Conservation (phyloP, 2,329 filamentous ascomycete species). For the Mycosphaerella sp. region DNA sequence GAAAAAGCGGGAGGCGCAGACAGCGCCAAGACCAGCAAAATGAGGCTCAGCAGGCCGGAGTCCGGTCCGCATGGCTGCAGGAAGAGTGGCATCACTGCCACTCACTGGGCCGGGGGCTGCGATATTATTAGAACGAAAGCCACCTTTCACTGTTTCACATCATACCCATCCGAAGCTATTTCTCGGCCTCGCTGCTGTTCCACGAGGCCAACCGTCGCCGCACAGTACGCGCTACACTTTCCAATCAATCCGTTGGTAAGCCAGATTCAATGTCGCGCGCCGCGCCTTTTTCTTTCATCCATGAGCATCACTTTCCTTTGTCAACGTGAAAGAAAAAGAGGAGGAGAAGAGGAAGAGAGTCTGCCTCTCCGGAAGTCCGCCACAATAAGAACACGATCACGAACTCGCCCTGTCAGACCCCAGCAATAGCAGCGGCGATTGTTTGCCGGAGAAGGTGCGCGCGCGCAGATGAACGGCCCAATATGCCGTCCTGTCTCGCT, state of each 20-base stretch:
- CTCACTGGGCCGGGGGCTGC: neutral
- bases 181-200: too few species aligned
- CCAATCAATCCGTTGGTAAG: neutral
- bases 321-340: neutral
- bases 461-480: too few species aligned
- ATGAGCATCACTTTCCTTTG: slow-evolving; percentile 4
- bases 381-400: too few species aligned
- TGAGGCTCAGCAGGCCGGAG: neutral
- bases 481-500: too few species aligned
- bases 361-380: too few species aligned
- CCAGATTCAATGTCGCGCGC: neutral
- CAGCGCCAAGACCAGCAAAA: neutral
- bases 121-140: slow-evolving; percentile 1
- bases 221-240: neutral
- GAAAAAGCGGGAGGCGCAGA: slow-evolving; percentile 1
- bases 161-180: neutral
- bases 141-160: neutral
- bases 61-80: neutral
- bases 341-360: too few species aligned
- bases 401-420: too few species aligned
- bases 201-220: too few species aligned
- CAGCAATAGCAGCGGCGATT: too few species aligned
- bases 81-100: too few species aligned
- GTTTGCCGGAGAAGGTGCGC: too few species aligned
- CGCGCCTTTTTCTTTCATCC: neutral